Conservation (phyloP, 108 stramenopile species). For the Cyclostephanos invisitatus region DNA sequence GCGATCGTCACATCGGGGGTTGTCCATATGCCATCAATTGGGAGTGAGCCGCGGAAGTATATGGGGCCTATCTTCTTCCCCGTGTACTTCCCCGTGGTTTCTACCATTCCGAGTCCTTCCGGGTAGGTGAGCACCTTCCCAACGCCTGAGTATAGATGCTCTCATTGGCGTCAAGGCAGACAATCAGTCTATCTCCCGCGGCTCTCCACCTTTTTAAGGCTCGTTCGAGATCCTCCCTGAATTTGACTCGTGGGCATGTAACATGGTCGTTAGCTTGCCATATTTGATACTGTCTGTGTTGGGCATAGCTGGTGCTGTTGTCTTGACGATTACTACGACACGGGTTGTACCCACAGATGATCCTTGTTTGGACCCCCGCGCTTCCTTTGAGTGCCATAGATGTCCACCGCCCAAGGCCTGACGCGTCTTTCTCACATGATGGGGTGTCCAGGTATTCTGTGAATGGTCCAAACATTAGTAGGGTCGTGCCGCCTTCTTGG, state of each 20-base stretch:
- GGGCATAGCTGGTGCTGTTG: too few relatives aligned
- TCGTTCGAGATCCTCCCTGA: background rate
- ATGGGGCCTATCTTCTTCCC: background rate
- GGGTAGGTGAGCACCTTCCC: background rate
- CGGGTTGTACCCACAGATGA: too few relatives aligned
- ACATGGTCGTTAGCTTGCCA: background rate
- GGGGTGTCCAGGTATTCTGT: too few relatives aligned
- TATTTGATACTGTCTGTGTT: too few relatives aligned
- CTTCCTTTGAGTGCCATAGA: too few relatives aligned
- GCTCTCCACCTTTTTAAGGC: background rate
- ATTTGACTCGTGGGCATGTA: background rate
- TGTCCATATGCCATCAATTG: constrained; percentile 6
- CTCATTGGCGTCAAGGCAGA: background rate
- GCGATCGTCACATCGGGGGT: constrained; percentile 1
- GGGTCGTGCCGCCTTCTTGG: too few relatives aligned
- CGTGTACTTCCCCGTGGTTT: background rate
- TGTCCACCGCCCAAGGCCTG: too few relatives aligned
- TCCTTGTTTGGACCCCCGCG: too few relatives aligned
- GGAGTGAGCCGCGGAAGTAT: background rate
- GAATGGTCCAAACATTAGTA: too few relatives aligned
- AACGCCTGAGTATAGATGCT: background rate
- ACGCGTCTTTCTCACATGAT: too few relatives aligned
- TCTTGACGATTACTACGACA: too few relatives aligned
- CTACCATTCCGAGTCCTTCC: background rate
- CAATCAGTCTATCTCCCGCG: background rate